These are phyloP conservation scores for Microsporum ferrugineum DNA, from an alignment of 2,329 filamentous ascomycete species.

Conservation along the genomic window DNA sequence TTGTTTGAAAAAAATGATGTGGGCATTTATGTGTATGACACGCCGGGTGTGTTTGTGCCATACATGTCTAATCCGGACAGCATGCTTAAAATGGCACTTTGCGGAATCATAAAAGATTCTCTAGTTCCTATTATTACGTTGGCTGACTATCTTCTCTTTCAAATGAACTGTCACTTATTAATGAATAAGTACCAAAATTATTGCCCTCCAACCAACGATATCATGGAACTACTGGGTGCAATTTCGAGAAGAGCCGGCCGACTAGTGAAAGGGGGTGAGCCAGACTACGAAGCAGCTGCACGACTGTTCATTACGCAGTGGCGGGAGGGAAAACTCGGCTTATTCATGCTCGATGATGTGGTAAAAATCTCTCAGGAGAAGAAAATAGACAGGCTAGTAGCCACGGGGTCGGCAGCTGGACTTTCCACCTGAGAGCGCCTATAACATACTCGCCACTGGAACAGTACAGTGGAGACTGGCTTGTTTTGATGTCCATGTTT, in stretches of 20 bases:
- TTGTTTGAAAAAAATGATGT: slow-evolving; percentile 51
- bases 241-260: slow-evolving; percentile 67
- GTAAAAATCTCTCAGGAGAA: slow-evolving; percentile 39
- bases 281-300: slow-evolving; percentile 61
- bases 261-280: slow-evolving; percentile 58
- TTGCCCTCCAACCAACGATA: slow-evolving; percentile 67
- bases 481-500: neutral
- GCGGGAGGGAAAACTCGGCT: slow-evolving; percentile 63
- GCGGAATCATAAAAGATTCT: slow-evolving; percentile 81
- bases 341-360: slow-evolving; percentile 69
- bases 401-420: neutral
- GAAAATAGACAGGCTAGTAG: neutral
- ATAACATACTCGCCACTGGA: neutral
- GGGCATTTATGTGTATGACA: slow-evolving; percentile 74
- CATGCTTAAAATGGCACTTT: slow-evolving; percentile 92
- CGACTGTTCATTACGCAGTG: slow-evolving; percentile 72
- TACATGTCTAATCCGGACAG: slow-evolving; percentile 73
- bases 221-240: slow-evolving; percentile 57
- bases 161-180: slow-evolving; percentile 52
- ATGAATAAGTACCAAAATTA: slow-evolving; percentile 54
- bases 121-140: slow-evolving; percentile 66
- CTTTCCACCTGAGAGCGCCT: neutral
- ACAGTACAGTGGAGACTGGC: neutral
- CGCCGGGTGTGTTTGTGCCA: slow-evolving; percentile 88
- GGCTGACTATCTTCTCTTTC: slow-evolving; percentile 82